phyloP scores from a whole-genome alignment of 768 basidiomycete species.

The Aureoboletus auriporus region DNA sequence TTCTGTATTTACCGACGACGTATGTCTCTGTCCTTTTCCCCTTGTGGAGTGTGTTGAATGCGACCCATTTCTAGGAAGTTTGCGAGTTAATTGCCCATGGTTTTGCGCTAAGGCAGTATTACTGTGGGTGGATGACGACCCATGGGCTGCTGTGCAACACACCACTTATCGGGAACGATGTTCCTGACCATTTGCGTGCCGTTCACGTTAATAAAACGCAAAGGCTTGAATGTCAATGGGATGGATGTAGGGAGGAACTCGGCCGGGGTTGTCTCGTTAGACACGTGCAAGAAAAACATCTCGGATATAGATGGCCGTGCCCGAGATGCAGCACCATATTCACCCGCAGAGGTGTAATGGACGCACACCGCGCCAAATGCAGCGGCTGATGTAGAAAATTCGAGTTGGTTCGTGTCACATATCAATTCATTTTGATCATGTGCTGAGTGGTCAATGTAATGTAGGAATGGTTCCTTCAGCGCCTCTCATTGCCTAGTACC shows the following conservation, averaged over 20 bases:
- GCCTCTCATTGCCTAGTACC: too few relatives aligned
- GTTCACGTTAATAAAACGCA: constrained; percentile 1
- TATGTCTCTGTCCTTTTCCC: neutral
- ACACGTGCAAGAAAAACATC: constrained; percentile 24
- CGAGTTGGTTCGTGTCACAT: neutral
- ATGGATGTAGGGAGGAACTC: constrained; percentile 12
- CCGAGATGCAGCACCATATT: constrained; percentile 11
- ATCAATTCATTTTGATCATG: neutral
- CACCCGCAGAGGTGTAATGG: constrained; percentile 20
- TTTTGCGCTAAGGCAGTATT: neutral
- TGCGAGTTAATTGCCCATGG: constrained; percentile 10
- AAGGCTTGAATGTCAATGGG: constrained; percentile 15
- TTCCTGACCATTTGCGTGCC: constrained; percentile 13
- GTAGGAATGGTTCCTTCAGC: too few relatives aligned
- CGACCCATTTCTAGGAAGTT: constrained; percentile 2
- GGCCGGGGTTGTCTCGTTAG: constrained; percentile 13
- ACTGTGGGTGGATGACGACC: constrained; percentile 10
- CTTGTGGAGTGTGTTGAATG: neutral
- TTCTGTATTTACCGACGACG: constrained; percentile 9
- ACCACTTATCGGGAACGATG: constrained; percentile 12
- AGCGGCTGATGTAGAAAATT: neutral
- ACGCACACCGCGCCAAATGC: constrained; percentile 12
- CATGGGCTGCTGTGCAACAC: constrained; percentile 11
- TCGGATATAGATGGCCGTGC: constrained; percentile 22
- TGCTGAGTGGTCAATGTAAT: neutral